Conservation (phyloP, 305 asterid species). For the Stenogyne calaminthoides region DNA sequence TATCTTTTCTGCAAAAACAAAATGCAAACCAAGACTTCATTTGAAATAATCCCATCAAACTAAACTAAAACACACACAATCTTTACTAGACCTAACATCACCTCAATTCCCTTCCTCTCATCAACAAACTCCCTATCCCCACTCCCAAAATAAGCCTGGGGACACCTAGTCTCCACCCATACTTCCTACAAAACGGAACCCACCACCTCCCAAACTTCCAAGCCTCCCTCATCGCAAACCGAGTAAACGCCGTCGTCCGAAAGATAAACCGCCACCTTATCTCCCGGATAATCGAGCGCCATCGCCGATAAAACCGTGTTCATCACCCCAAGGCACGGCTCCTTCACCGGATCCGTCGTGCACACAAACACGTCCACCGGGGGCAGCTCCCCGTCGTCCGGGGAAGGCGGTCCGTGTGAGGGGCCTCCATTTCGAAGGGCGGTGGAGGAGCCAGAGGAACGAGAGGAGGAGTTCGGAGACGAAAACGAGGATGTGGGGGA, state of each 20-base stretch:
- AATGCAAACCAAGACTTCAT: neutral
- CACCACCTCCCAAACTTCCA: constrained; percentile 61
- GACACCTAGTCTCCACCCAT: constrained; percentile 63
- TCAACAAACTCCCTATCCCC: constrained; percentile 28
- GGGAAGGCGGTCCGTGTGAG: constrained; percentile 34
- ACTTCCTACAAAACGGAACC: constrained; percentile 74
- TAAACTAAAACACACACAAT: too few relatives aligned
- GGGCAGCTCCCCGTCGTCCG: constrained; percentile 42
- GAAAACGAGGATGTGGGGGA: constrained; percentile 30
- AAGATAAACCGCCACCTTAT: constrained; percentile 57
- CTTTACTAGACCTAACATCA: neutral
- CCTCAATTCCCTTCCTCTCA: constrained; percentile 44
- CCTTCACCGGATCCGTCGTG: constrained; percentile 46
- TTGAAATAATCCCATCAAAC: neutral
- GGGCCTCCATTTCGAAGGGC: constrained; percentile 37
- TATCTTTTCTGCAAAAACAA: constrained; percentile 36
- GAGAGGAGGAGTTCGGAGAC: constrained; percentile 44
- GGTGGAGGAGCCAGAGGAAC: constrained; percentile 37
- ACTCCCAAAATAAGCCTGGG: constrained; percentile 55
- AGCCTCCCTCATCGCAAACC: constrained; percentile 63
- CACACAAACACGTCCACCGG: constrained; percentile 45
- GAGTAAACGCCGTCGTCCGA: constrained; percentile 74
- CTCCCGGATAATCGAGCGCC: constrained; percentile 51
- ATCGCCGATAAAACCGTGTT: constrained; percentile 51
- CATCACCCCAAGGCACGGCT: constrained; percentile 46